Base-by-base conservation (phyloP, 371 early-diverging fungal genomes). In the Mortierella sp. region DNA sequence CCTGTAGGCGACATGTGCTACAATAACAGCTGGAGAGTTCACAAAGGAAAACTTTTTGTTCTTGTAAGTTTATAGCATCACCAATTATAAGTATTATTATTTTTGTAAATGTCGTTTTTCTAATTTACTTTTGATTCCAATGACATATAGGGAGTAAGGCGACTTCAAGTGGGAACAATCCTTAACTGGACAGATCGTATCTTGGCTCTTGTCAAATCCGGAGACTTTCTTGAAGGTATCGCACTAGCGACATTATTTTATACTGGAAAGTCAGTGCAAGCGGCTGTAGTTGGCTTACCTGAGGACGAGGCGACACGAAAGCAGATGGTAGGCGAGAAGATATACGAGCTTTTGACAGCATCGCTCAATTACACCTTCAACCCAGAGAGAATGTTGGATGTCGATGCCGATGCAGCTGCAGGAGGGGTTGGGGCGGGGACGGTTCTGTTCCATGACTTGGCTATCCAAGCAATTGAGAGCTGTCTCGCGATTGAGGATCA, bases 161-260 rank as follows among this genome's bases (percentile, higher is more conserved):
- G 90, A 49, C 65, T 94, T 6, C 89, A 84, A 67, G 84, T 92
- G 22, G 94, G 91, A 5, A 90, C 90, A 1, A 80, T 93, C 13
- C 66, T 94, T 28, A 88, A 91, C 13, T 96, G 96, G 96, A 88
- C 85, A 2, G 94, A 94, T 61, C 89, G 96, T 2, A 86, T 94
- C 26, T 70, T 91, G 51, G 91, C 93, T 0, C 80, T 93, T 23
- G 90, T 93, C 0, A 85, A 89, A 61, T 84, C 90, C 6, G 96
- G 94, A 17, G 89, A 92, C 69, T 93, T 93, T 70, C 66, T 90
- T 35, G 89, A 90, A 56, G 94, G 91, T 12, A 90, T 95, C 62
- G 83, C 84, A 8, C 79, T 93, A 45, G 94, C 91, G 2, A 87
- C 93, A 0, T 67, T 85, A 2, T 93, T 90, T 47, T 94, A 92